phyloP scores from a whole-genome alignment of 495 filamentous ascomycete species.

The Trichocladium uniseriatum region DNA sequence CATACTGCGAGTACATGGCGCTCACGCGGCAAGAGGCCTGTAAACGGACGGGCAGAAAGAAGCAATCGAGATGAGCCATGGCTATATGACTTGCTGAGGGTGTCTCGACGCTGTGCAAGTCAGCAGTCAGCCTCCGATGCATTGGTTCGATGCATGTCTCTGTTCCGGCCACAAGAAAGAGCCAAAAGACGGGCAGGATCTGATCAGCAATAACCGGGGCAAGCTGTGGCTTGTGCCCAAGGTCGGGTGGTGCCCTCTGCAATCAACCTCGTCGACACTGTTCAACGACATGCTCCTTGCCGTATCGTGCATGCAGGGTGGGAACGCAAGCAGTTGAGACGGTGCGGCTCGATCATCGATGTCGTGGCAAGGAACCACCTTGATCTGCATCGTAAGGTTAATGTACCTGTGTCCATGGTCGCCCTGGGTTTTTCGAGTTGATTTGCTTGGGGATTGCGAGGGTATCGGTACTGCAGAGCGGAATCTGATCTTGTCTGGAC shows the following conservation, averaged over 20 bases:
- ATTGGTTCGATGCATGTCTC: not conserved
- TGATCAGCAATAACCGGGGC: not conserved
- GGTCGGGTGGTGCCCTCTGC: too few relatives aligned
- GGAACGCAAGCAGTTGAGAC: not conserved
- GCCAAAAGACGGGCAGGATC: too few relatives aligned
- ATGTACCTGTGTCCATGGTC: too few relatives aligned
- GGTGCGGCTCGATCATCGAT: constrained; percentile 1
- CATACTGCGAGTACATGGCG: not conserved
- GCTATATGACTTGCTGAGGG: too few relatives aligned
- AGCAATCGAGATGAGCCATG: too few relatives aligned
- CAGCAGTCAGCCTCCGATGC: not conserved
- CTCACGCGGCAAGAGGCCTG: not conserved
- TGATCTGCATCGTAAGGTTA: not conserved
- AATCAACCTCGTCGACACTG: not conserved
- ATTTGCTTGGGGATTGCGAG: too few relatives aligned
- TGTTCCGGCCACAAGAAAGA: too few relatives aligned
- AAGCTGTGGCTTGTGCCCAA: too few relatives aligned
- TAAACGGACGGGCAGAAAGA: too few relatives aligned
- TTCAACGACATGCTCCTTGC: constrained; percentile 9
- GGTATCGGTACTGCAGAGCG: constrained; percentile 4
- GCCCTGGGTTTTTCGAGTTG: too few relatives aligned
- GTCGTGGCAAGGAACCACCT: constrained; percentile 10
- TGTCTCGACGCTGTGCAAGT: too few relatives aligned
- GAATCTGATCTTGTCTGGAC: constrained; percentile 21
- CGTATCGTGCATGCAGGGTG: constrained; percentile 13